Percentiles rank a stretch among this genome's conserved stretches.
Conservation (phyloP, 2,329 filamentous ascomycete species). For the Cladosporium sp. region DNA sequence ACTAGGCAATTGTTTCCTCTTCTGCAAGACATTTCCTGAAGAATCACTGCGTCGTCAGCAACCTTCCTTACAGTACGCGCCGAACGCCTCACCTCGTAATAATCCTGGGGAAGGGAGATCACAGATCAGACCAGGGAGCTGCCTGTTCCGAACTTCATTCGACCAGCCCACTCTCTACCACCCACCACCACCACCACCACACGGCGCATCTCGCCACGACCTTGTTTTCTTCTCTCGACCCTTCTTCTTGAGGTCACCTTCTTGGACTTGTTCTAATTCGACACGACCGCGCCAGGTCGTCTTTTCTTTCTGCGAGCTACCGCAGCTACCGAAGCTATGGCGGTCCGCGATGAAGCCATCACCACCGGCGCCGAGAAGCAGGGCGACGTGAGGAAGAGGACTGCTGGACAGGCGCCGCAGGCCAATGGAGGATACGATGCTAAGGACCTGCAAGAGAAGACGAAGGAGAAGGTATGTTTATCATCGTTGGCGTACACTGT, state of each 20-base stretch:
- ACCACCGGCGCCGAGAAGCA: conserved; percentile 45
- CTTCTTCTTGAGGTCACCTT: background rate
- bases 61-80: background rate
- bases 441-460: conserved; percentile 44
- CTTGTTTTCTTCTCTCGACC: background rate
- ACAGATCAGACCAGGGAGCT: conserved; percentile 13
- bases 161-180: background rate
- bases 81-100: background rate
- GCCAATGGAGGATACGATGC: conserved; percentile 36
- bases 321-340: conserved; percentile 29
- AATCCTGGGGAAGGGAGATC: conserved; percentile 14
- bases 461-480: conserved; percentile 47
- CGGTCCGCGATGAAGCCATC: conserved; percentile 26
- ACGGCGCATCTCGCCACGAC: conserved; percentile 4
- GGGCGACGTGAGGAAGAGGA: conserved; percentile 49
- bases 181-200: background rate
- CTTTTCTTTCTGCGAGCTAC: background rate
- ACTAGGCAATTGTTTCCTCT: background rate
- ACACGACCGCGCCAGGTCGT: conserved; percentile 6
- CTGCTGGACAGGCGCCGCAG: conserved; percentile 37
- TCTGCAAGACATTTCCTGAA: background rate
- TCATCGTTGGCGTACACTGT: background rate
- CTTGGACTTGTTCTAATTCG: background rate
- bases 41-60: background rate
- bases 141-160: conserved; percentile 7